Base-by-base conservation (phyloP, 1,284 basidiomycete species). In the Lignosus rhinocerotis region DNA sequence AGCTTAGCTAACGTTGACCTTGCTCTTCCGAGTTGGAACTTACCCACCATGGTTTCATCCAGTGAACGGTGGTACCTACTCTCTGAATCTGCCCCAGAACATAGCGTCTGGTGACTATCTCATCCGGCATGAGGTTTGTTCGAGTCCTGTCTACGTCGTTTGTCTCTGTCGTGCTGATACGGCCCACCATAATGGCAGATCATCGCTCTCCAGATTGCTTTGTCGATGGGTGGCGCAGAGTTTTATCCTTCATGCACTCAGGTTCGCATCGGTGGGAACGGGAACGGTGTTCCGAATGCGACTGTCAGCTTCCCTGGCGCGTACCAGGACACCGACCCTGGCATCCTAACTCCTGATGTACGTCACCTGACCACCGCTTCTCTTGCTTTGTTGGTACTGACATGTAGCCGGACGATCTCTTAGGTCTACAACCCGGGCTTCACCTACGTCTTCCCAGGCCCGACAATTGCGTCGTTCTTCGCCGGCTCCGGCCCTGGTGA, bases 161-260 rank as follows among this genome's bases (percentile, higher is more conserved):
- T 6, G 14, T 19, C 11, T 10, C 16, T 43, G 17, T 19, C 5
- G n/a, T 30, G 43, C n/a, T 19, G 11, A 45, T 16, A 12, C 14
- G 6, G 17, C 43, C 43, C 3, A 10, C 43, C 39, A 16, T 11
- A 4, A 8, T 42, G 39, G 8, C 47, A 67, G 72, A 81, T 91
- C 70, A 86, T 91, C 68, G 82, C 85, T 5, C 80, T 90, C 10
- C 88, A 91, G 64, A 73, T 82, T 19, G 89, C 79, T 9, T 68
- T 69, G 43, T 61, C 68, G 1, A 1, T 56, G 1, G 82, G 82
- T 5, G 84, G 84, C 16, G 88, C 86, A 9, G 88, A 90, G 71
- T 90, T 88, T 75, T 91, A 91, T 69, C 84, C 84, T 0, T 81
- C 79, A n/a, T 91, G 88, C 68, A 71, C 81, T 6, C 89, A 90